phyloP scores from a whole-genome alignment of 1,284 basidiomycete genomes.

The Singerocomus rubriflavus region DNA sequence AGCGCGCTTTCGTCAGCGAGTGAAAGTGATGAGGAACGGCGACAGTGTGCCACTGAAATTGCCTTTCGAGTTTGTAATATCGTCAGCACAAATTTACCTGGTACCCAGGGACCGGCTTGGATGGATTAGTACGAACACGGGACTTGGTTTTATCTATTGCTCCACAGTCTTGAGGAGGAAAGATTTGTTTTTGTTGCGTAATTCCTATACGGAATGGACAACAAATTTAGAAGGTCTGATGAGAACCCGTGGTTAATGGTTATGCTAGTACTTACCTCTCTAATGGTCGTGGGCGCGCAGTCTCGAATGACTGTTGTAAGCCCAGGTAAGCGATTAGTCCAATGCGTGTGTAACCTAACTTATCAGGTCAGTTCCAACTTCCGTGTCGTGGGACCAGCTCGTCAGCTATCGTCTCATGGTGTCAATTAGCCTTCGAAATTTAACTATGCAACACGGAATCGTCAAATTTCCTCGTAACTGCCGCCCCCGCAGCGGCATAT shows the following conservation, averaged over 20 bases:
- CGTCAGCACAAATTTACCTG: background rate
- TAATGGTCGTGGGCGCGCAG: too few species aligned
- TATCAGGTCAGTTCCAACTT: too few species aligned
- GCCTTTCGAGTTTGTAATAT: background rate
- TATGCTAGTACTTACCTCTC: too few species aligned
- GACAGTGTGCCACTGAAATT: background rate
- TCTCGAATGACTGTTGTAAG: too few species aligned
- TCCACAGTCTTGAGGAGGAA: too few species aligned
- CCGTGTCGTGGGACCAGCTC: slow-evolving; percentile 11
- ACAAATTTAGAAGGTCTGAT: too few species aligned
- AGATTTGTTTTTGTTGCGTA: too few species aligned
- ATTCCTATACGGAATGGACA: too few species aligned
- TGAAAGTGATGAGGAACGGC: background rate
- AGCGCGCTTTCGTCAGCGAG: slow-evolving; percentile 1
- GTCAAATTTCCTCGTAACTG: slow-evolving; percentile 13
- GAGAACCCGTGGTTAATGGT: too few species aligned
- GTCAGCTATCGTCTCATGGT: background rate
- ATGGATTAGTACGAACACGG: background rate
- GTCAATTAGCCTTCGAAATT: slow-evolving; percentile 9
- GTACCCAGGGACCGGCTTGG: background rate
- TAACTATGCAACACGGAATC: slow-evolving; percentile 13
- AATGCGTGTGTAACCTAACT: too few species aligned
- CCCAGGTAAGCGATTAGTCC: too few species aligned
- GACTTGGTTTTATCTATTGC: slow-evolving; percentile 3
- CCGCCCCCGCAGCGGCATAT: slow-evolving; percentile 40